These are phyloP conservation scores for Neurospora sp. DNA, from an alignment of 2,329 filamentous ascomycete genomes.

Conservation along the genomic window DNA sequence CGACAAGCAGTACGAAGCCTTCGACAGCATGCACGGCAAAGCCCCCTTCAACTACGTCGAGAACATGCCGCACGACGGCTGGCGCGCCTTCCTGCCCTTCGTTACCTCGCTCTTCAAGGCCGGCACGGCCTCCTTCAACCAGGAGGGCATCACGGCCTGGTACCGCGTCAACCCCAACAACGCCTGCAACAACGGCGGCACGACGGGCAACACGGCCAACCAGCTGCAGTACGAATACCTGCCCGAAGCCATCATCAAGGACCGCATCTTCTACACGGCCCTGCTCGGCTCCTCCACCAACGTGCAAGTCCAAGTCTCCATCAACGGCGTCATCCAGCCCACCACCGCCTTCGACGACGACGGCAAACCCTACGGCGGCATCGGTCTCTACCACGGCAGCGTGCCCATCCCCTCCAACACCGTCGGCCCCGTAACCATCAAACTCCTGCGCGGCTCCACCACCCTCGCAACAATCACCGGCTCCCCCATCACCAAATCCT, in stretches of 20 bases:
- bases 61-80: conserved; percentile 39
- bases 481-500: conserved; percentile 16
- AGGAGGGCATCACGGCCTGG: conserved; percentile 24
- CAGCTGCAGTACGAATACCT: conserved; percentile 18
- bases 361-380: conserved; percentile 18
- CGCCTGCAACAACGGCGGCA: conserved; percentile 22
- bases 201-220: conserved; percentile 22
- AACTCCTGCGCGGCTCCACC: conserved; percentile 15
- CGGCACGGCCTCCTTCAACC: conserved; percentile 21
- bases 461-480: conserved; percentile 18
- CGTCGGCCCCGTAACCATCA: conserved; percentile 9
- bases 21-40: conserved; percentile 29
- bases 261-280: conserved; percentile 24
- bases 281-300: conserved; percentile 21
- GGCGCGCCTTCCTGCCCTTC: conserved; percentile 38
- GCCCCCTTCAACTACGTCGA: conserved; percentile 39
- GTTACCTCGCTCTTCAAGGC: conserved; percentile 41
- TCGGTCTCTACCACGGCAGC: conserved; percentile 25
- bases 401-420: conserved; percentile 11
- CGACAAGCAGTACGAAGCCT: conserved; percentile 26
- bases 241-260: conserved; percentile 10
- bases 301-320: conserved; percentile 21
- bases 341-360: conserved; percentile 14
- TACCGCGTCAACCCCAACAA: conserved; percentile 22
- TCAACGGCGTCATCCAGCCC: conserved; percentile 20